Base-by-base conservation (phyloP, 2,329 filamentous ascomycete genomes). In the Ceratocystis alfenasii region DNA sequence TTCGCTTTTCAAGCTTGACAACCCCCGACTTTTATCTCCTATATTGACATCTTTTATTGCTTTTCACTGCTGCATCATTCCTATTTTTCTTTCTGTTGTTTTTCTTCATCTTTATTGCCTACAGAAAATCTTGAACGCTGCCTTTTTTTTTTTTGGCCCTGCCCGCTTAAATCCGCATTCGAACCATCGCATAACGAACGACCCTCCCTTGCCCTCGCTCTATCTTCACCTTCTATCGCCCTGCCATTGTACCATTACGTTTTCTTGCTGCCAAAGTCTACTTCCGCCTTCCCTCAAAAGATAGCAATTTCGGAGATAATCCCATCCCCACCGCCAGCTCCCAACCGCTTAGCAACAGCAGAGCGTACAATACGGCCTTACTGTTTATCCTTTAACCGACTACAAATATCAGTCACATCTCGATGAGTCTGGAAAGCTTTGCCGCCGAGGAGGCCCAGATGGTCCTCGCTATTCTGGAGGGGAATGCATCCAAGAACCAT, bases 391-490 rank as follows among this genome's bases (percentile, higher is more conserved):
- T 17, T 15, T 15, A 28, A 12, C 48, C 10, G 20, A 53, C 8
- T 5, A 53, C 48, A 20, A 22, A 6, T 46, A 69, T 71, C 64
- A 72, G 70, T 8, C 69, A 72, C 62, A 75, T 76, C 63, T 77
- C 78, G 22, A 90, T 90, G 86, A 90, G 87, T 72, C 83, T 92
- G 72, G 88, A 90, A 76, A 83, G 87, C 62, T 83, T 86, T 70
- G 79, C 91, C 69, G 88, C 91, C 73, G 86, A 90, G 78, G 89
- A 93, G 78, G 83, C 87, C 68, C 80, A 81, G 69, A 87, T 90
- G 75, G 85, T 91, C 48, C 78, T 90, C 70, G 85, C 84, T 61
- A 77, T 90, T 68, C 78, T 90, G 53, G 85, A 88, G 73, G 61
- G 61, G 10, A 48, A 30, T 30, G 44, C 61, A 33, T 48, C 61